Evolutionary conservation across 2,329 filamentous ascomycete species (phyloP).

Genomic region (Cladosporium oxysporum): DNA sequence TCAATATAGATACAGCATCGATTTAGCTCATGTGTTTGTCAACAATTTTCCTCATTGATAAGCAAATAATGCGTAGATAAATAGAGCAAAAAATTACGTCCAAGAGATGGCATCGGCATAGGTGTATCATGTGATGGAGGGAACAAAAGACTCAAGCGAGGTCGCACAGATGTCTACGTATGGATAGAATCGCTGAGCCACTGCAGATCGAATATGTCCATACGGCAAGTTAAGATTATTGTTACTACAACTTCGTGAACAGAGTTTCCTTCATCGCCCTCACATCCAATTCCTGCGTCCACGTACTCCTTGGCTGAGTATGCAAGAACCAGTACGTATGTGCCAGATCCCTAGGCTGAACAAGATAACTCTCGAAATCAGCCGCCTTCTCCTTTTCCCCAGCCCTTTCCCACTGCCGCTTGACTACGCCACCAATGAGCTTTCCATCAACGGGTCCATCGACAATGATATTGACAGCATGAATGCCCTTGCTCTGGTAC

Average conservation of each 20-base stretch:
- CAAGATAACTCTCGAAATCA: slow-evolving; percentile 20
- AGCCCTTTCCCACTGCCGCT: slow-evolving; percentile 21
- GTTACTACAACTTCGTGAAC: neutral
- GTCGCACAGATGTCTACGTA: too few species aligned
- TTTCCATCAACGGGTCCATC: slow-evolving; percentile 23
- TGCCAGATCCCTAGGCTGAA: slow-evolving; percentile 22
- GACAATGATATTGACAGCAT: slow-evolving; percentile 20
- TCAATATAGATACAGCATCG: too few species aligned
- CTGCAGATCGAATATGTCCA: too few species aligned
- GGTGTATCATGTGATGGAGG: too few species aligned
- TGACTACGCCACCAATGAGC: slow-evolving; percentile 22
- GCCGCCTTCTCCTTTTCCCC: slow-evolving; percentile 22
- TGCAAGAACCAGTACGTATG: slow-evolving; percentile 28
- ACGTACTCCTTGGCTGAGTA: slow-evolving; percentile 30
- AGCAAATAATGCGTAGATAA: too few species aligned
- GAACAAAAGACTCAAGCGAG: too few species aligned
- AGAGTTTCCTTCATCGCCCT: slow-evolving; percentile 26
- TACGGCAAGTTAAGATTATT: too few species aligned
- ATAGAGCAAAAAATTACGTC: too few species aligned
- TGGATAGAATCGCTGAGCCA: too few species aligned
- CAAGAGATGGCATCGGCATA: too few species aligned
- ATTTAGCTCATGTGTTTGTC: too few species aligned
- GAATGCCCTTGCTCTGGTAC: slow-evolving; percentile 21
- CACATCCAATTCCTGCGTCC: slow-evolving; percentile 32
- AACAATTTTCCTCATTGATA: too few species aligned